Conservation (phyloP, 305 asterid genomes). For the Fraxinus greggii region DNA sequence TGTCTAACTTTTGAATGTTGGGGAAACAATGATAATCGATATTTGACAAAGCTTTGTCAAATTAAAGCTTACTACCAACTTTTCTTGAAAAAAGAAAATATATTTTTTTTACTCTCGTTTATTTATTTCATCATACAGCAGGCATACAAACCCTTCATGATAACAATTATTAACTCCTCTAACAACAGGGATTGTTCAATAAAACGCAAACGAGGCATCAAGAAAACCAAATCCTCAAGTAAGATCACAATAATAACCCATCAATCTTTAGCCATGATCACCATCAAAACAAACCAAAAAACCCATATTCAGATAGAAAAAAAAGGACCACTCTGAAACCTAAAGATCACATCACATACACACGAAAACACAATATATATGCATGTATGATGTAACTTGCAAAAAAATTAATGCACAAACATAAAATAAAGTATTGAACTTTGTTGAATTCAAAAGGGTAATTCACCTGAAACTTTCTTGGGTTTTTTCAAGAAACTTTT, state of each 20-base stretch:
- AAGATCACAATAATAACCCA: not conserved
- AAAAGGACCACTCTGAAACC: not conserved
- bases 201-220: not conserved
- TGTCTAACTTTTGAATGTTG: not conserved
- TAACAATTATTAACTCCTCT: not conserved
- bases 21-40: not conserved
- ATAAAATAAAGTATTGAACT: not conserved
- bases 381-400: not conserved
- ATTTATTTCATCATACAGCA: not conserved
- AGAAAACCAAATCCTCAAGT: not conserved
- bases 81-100: not conserved
- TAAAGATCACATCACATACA: not conserved
- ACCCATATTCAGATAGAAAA: not conserved
- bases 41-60: not conserved
- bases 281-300: not conserved
- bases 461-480: not conserved
- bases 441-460: not conserved
- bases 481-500: not conserved
- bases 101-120: not conserved
- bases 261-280: conserved; percentile 2
- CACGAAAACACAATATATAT: not conserved
- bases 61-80: not conserved
- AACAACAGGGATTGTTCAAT: not conserved
- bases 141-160: not conserved
- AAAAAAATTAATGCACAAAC: not conserved